Percentiles rank a stretch among this genome's conserved stretches.
phyloP scores from a whole-genome alignment of 345 rosid genomes.

The Carallia brachiata region DNA sequence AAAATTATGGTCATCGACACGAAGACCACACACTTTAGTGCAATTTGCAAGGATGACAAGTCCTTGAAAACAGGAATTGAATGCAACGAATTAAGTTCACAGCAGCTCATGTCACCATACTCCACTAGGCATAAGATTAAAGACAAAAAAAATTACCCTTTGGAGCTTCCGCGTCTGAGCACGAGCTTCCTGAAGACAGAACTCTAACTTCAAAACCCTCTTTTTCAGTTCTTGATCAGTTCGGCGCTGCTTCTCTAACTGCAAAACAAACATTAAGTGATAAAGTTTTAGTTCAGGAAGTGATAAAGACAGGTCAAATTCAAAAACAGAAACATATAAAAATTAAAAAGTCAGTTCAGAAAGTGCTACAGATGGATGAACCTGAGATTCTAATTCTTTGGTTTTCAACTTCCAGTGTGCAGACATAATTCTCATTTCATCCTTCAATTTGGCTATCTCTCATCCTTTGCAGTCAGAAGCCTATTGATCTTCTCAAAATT shows the following conservation, averaged over 20 bases:
- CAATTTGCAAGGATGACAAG: neutral
- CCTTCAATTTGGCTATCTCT: conserved; percentile 68
- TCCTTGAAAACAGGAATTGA: neutral
- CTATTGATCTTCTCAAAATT: conserved; percentile 58
- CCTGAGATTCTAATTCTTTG: conserved; percentile 85
- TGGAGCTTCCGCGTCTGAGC: conserved; percentile 79
- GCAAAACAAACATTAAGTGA: conserved; percentile 19
- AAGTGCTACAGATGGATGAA: conserved; percentile 10
- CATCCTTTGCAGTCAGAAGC: conserved; percentile 61
- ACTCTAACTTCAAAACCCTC: conserved; percentile 84
- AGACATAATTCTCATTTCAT: conserved; percentile 77
- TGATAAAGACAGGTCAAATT: neutral
- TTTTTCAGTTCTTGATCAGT: conserved; percentile 85
- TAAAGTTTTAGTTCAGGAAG: conserved; percentile 3
- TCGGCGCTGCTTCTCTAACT: conserved; percentile 85
- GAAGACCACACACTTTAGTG: neutral
- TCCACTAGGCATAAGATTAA: neutral
- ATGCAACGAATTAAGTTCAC: neutral
- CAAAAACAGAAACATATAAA: neutral
- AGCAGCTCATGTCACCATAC: neutral
- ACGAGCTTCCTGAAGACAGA: conserved; percentile 89
- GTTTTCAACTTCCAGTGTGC: conserved; percentile 85
- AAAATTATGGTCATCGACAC: conserved; percentile 1
- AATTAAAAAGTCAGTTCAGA: neutral
- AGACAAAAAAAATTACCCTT: conserved; percentile 42